These are phyloP conservation scores for Chalara sp. DNA, from an alignment of 2,329 filamentous ascomycete species.

Conservation along the genomic window DNA sequence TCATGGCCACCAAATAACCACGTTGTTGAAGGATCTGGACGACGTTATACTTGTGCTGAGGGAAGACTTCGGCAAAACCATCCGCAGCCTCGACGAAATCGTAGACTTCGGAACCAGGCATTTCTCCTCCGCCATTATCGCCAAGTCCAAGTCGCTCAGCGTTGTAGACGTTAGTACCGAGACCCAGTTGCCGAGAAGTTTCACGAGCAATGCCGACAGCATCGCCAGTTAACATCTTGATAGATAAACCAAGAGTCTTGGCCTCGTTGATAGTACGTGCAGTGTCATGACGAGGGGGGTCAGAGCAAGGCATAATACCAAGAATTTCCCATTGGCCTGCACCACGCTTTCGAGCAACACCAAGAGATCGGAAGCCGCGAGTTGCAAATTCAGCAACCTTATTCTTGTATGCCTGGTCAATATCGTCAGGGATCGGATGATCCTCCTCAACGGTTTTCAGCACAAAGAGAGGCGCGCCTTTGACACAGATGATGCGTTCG, in stretches of 20 bases:
- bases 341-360: conserved; percentile 84
- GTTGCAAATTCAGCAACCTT: conserved; percentile 87
- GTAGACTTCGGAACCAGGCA: conserved; percentile 90
- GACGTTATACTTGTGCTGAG: conserved; percentile 92
- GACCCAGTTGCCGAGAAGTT: conserved; percentile 83
- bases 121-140: conserved; percentile 78
- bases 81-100: conserved; percentile 94
- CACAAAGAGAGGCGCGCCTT: conserved; percentile 84
- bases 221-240: conserved; percentile 96
- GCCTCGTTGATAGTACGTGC: conserved; percentile 86
- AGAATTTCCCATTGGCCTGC: conserved; percentile 83
- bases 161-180: conserved; percentile 91
- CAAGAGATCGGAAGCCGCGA: conserved; percentile 89
- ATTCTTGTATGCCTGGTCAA: conserved; percentile 83
- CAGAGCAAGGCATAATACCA: conserved; percentile 90
- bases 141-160: conserved; percentile 79
- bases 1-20: conserved; percentile 93
- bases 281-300: conserved; percentile 86
- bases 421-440: conserved; percentile 66
- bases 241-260: conserved; percentile 78
- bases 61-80: conserved; percentile 92
- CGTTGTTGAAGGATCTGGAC: conserved; percentile 90
- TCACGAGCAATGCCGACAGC: conserved; percentile 89
- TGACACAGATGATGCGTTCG: conserved; percentile 81
- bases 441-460: conserved; percentile 84